These are phyloP conservation scores for Eucalyptus virginea DNA, from an alignment of 345 rosid species.

Conservation along the genomic window DNA sequence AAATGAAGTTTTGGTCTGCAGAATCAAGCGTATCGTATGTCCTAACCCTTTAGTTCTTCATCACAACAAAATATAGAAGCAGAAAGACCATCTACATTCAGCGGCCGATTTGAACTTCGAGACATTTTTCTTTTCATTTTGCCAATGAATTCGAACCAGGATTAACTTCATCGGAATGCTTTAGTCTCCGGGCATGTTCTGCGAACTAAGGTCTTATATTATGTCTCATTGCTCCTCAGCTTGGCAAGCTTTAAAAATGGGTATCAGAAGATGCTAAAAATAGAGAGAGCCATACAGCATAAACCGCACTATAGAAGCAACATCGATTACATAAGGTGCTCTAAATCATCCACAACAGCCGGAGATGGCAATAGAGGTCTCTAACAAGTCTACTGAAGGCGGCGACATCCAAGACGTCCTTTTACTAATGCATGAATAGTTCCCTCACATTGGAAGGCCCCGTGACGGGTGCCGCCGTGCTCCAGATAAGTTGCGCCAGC, in stretches of 20 bases:
- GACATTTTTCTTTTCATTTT: background rate
- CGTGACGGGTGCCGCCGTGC: background rate
- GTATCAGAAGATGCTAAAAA: background rate
- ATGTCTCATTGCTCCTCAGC: background rate
- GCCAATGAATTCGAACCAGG: background rate
- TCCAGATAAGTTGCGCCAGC: conserved; percentile 2
- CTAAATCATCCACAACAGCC: background rate
- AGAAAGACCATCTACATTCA: background rate
- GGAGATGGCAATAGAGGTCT: background rate
- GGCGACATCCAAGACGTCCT: background rate
- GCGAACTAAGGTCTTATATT: background rate
- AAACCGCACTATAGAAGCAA: background rate
- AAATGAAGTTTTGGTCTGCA: background rate
- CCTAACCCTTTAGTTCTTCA: background rate
- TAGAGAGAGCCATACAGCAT: background rate
- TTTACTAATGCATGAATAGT: background rate
- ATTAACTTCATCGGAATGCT: background rate
- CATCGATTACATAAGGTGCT: background rate
- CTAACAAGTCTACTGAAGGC: background rate
- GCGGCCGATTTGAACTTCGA: background rate
- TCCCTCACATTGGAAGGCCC: background rate
- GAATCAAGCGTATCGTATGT: background rate
- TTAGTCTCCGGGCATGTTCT: background rate
- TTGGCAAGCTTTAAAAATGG: background rate
- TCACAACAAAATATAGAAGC: background rate